Evolutionary conservation across 179 eudicot genomes (phyloP).

Genomic region (Beta macrorhiza): DNA sequence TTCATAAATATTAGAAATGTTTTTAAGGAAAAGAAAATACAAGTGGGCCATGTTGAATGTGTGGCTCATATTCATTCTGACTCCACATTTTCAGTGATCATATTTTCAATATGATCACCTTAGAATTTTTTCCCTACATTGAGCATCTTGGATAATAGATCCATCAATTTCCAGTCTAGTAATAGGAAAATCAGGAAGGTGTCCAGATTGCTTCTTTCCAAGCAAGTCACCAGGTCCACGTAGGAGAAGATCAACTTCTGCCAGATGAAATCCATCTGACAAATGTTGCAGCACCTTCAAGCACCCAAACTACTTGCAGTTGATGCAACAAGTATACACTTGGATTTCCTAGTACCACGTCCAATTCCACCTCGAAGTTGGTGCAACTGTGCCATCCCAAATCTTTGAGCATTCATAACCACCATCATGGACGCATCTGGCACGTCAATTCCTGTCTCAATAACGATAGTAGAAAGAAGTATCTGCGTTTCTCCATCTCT

Average conservation of each 20-base stretch:
- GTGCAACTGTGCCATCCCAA: slow-evolving; percentile 94
- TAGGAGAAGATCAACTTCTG: slow-evolving; percentile 74
- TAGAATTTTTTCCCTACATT: no score
- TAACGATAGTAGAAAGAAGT: slow-evolving; percentile 87
- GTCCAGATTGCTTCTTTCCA: slow-evolving; percentile 96
- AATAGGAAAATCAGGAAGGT: slow-evolving; percentile 92
- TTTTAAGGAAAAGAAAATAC: no score
- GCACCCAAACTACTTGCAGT: slow-evolving; percentile 50
- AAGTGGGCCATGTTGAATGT: no score
- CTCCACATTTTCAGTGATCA: no score
- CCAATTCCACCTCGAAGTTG: slow-evolving; percentile 96
- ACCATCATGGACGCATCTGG: slow-evolving; percentile 99
- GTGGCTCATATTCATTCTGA: no score
- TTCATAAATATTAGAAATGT: no score
- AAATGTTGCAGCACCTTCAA: slow-evolving; percentile 73
- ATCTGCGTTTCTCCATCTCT: slow-evolving; percentile 73
- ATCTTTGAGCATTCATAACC: slow-evolving; percentile 94
- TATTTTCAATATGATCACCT: no score
- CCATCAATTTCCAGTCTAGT: slow-evolving; percentile 90
- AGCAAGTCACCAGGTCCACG: slow-evolving; percentile 99
- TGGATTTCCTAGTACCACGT: slow-evolving; percentile 80
- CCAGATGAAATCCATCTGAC: slow-evolving; percentile 77
- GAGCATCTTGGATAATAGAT: slow-evolving; percentile 84
- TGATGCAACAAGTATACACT: slow-evolving; percentile 62
- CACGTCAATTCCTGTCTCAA: slow-evolving; percentile 90